phyloP scores from a whole-genome alignment of 1,139 yeast species.

The Geotrichum histeridarum region DNA sequence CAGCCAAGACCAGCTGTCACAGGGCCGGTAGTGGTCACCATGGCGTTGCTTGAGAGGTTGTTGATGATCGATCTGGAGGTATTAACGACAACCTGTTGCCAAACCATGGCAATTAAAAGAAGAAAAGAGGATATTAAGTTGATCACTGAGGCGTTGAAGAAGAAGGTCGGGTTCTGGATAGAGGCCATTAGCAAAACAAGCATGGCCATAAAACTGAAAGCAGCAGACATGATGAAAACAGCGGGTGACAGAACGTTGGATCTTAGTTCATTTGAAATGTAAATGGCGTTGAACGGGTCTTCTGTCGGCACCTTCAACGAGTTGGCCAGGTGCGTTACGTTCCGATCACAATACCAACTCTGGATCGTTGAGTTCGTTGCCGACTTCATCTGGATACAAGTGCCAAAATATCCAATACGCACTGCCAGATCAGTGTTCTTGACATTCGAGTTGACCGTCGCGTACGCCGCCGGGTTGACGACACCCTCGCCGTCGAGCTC shows the following conservation, averaged over 20 bases:
- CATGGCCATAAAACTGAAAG: conserved; percentile 15
- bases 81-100: conserved; percentile 29
- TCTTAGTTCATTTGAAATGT: conserved; percentile 18
- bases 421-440: conserved; percentile 23
- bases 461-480: conserved; percentile 25
- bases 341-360: conserved; percentile 29
- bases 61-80: conserved; percentile 21
- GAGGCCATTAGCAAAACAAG: conserved; percentile 11
- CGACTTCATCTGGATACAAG: conserved; percentile 23
- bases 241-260: conserved; percentile 11
- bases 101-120: conserved; percentile 27
- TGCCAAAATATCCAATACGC: conserved; percentile 30
- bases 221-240: conserved; percentile 13
- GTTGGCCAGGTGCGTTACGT: conserved; percentile 21
- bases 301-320: conserved; percentile 16
- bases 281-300: conserved; percentile 30
- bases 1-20: conserved; percentile 20
- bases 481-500: conserved; percentile 22
- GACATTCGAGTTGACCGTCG: conserved; percentile 13
- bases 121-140: conserved; percentile 23
- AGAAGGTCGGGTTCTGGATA: conserved; percentile 7
- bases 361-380: conserved; percentile 12
- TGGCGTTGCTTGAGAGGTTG: conserved; percentile 19
- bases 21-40: conserved; percentile 11
- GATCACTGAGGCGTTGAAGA: conserved; percentile 22